phyloP scores from a whole-genome alignment of 2,329 filamentous ascomycete genomes.

The Cadophora gregata region DNA sequence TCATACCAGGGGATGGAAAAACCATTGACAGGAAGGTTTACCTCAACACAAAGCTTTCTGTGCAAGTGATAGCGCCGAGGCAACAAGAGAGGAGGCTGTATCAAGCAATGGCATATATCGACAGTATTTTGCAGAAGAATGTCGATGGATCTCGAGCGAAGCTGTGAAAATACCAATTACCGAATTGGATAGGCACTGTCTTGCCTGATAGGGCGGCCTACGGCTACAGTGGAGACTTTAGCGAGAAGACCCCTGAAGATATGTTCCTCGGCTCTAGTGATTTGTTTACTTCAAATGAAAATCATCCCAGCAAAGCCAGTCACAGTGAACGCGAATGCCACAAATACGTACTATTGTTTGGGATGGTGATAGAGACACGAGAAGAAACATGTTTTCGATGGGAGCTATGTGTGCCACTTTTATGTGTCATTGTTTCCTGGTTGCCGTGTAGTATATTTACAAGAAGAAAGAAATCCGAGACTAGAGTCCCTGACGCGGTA shows the following conservation, averaged over 20 bases:
- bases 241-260: not conserved
- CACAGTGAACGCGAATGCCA: too few relatives aligned
- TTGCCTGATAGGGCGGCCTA: not conserved
- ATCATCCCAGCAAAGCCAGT: not conserved
- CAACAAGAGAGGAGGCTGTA: conserved; percentile 41
- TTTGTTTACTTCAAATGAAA: not conserved
- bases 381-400: too few relatives aligned
- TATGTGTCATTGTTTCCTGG: not conserved
- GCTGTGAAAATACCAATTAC: conserved; percentile 13
- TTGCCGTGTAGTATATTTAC: not conserved
- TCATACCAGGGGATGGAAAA: conserved; percentile 35
- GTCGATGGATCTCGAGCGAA: conserved; percentile 25
- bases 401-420: too few relatives aligned
- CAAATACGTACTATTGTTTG: too few relatives aligned
- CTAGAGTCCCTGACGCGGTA: not conserved
- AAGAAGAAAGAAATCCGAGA: not conserved
- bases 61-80: conserved; percentile 43
- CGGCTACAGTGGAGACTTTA: not conserved
- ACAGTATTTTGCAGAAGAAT: conserved; percentile 28
- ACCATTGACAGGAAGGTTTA: conserved; percentile 41
- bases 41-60: conserved; percentile 38
- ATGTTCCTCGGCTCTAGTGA: not conserved
- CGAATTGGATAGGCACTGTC: not conserved
- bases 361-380: too few relatives aligned
- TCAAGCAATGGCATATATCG: conserved; percentile 41